A percentile compares a stretch with the other conserved stretches of the same genome.
These are phyloP conservation scores for Colletotrichum chlorophyti DNA, from an alignment of 2,329 filamentous ascomycete genomes.

Conservation along the genomic window DNA sequence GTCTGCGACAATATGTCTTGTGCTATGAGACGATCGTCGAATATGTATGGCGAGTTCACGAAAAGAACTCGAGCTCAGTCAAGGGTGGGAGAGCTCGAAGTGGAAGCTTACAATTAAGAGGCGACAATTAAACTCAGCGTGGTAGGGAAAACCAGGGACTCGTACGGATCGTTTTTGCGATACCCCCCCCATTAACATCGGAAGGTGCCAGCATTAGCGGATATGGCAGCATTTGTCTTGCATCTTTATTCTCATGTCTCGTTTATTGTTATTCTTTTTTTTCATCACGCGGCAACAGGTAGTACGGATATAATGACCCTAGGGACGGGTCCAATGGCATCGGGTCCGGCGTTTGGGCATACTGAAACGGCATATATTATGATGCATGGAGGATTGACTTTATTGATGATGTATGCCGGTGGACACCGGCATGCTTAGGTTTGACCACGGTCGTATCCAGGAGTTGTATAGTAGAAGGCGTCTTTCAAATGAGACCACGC, in stretches of 20 bases:
- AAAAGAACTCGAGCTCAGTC: conserved; percentile 33
- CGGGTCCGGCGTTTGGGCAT: conserved; percentile 21
- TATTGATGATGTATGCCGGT: conserved; percentile 17
- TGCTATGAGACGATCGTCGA: conserved; percentile 96
- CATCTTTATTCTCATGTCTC: conserved; percentile 7
- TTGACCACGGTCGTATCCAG: not conserved
- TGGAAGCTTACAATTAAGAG: conserved; percentile 29
- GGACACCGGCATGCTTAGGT: conserved; percentile 7
- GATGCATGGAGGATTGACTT: too few relatives aligned
- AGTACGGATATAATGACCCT: conserved; percentile 12
- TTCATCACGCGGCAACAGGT: conserved; percentile 14
- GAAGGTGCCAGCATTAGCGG: conserved; percentile 24
- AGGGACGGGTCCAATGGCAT: conserved; percentile 12
- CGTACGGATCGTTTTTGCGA: conserved; percentile 19
- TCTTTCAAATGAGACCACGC: not conserved
- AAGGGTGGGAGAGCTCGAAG: conserved; percentile 31
- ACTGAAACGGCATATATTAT: conserved; percentile 10
- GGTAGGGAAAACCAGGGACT: not conserved
- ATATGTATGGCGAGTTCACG: conserved; percentile 70
- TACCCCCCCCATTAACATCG: conserved; percentile 23
- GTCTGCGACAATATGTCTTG: conserved; percentile 88
- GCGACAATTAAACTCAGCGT: conserved; percentile 17
- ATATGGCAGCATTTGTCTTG: conserved; percentile 12
- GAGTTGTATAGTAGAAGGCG: conserved; percentile 15
- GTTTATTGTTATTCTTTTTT: too few relatives aligned